Conservation (phyloP, 116 monocot species). For the Papilionanthe hybrid region DNA sequence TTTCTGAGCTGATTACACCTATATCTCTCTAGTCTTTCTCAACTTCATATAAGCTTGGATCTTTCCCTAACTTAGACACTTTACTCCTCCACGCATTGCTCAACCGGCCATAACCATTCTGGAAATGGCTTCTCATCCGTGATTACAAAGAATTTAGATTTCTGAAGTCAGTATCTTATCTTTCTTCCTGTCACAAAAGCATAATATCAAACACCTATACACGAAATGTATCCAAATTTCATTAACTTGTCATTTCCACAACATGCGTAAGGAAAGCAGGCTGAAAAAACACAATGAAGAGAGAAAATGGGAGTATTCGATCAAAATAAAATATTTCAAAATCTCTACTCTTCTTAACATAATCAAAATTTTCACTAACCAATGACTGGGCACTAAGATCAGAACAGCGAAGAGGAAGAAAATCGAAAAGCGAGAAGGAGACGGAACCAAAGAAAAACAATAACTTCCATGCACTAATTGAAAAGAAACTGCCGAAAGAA, state of each 20-base stretch:
- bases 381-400: neutral
- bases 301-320: too few relatives aligned
- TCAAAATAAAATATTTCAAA: neutral
- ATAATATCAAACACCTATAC: conserved; percentile 10
- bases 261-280: too few relatives aligned
- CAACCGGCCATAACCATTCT: conserved; percentile 52
- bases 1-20: conserved; percentile 65
- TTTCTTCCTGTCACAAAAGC: conserved; percentile 8
- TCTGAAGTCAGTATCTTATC: neutral
- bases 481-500: conserved; percentile 4
- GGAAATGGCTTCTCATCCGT: conserved; percentile 54
- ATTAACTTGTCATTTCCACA: too few relatives aligned
- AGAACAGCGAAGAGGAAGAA: too few relatives aligned
- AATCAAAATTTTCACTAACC: neutral
- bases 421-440: too few relatives aligned
- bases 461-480: neutral
- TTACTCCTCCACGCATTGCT: conserved; percentile 60
- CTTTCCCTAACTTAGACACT: conserved; percentile 48
- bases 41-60: conserved; percentile 39
- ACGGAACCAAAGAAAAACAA: neutral
- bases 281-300: too few relatives aligned
- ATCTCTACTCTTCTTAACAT: neutral
- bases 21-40: conserved; percentile 36
- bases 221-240: too few relatives aligned
- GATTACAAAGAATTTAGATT: neutral